Evolutionary conservation across 2,329 filamentous ascomycete species (phyloP), one percentile per base, ranked within the genome.

Genomic region (Camillea tinctor): DNA sequence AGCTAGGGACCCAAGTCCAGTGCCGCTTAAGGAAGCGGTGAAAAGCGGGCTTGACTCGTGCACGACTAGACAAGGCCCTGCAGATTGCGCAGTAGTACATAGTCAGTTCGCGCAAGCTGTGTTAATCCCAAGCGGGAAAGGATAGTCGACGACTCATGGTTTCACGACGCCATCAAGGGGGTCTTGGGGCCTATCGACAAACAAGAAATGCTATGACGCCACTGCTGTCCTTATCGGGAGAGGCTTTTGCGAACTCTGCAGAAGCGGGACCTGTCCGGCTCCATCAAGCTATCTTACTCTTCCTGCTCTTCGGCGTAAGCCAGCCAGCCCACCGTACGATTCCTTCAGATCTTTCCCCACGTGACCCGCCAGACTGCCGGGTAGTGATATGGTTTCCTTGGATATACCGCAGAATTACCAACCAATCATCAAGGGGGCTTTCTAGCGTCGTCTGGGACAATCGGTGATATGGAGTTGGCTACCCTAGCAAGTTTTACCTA

Each of bases 11-110:
- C 26, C 60, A 60, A 56, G 60, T 48, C 26, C 24, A 40, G 56
- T 52, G 54, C 58, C 57, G 22, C 50, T 30, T 57, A 52, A 49
- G 50, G 24, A 56, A 51, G 61, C 59, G 61, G 63, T 65, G 61
- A 64, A 64, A 63, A 44, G 36, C 36, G 36, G 59, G 59, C 22
- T 60, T 63, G 63, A 65, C 63, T 65, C 57, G 59, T 54, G 36
- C 50, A n/a, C 50, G 49, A 21, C 40, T 21, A 52, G 58, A 55
- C 24, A 56, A 26, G 54, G 23, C n/a, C 50, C 50, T 56, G 44
- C 48, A 51, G 11, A 44, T 58, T 52, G 49, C 50, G 2, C 26
- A 30, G 26, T 30, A n/a, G n/a, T n/a, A n/a, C n/a, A 13, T 44
- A 44, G 36, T 44, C 36, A 4, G 36, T n/a, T 44, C 13, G 36